A percentile compares a stretch with the other conserved stretches of the same genome.
phyloP scores from a whole-genome alignment of 345 rosid genomes.

The Atalantia buxifolia region DNA sequence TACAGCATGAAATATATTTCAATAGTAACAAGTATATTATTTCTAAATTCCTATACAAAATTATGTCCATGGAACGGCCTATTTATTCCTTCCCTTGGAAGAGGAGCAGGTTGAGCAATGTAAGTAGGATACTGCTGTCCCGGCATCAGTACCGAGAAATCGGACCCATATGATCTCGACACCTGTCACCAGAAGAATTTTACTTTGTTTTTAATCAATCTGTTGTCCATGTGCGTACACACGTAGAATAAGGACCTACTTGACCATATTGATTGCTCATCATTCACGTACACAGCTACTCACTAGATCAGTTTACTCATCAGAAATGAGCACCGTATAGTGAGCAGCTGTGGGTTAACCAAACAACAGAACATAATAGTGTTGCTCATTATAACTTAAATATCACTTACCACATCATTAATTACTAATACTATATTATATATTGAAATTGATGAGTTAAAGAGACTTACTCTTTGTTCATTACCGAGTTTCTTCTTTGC shows the following conservation, averaged over 20 bases:
- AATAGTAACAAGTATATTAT: background rate
- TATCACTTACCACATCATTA: no score
- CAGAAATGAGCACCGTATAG: no score
- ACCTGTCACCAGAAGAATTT: slow-evolving; percentile 28
- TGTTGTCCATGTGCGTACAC: no score
- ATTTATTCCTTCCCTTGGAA: slow-evolving; percentile 64
- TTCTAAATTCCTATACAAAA: slow-evolving; percentile 28
- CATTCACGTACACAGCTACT: no score
- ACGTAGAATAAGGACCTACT: no score
- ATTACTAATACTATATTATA: background rate
- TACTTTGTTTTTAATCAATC: no score
- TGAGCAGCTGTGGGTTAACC: no score
- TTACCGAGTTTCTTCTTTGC: slow-evolving; percentile 34
- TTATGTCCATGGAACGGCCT: slow-evolving; percentile 60
- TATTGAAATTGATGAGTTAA: background rate
- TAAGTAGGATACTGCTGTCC: slow-evolving; percentile 70
- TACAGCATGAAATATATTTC: slow-evolving; percentile 7
- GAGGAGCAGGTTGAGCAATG: slow-evolving; percentile 89
- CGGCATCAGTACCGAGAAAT: slow-evolving; percentile 86
- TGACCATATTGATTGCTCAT: no score
- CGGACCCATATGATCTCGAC: slow-evolving; percentile 38
- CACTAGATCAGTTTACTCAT: no score
- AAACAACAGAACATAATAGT: no score
- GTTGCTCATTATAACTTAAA: no score
- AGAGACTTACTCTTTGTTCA: slow-evolving; percentile 38